Conservation (phyloP, 192 early-diverging fungal species). For the Chytriomyces confervae region DNA sequence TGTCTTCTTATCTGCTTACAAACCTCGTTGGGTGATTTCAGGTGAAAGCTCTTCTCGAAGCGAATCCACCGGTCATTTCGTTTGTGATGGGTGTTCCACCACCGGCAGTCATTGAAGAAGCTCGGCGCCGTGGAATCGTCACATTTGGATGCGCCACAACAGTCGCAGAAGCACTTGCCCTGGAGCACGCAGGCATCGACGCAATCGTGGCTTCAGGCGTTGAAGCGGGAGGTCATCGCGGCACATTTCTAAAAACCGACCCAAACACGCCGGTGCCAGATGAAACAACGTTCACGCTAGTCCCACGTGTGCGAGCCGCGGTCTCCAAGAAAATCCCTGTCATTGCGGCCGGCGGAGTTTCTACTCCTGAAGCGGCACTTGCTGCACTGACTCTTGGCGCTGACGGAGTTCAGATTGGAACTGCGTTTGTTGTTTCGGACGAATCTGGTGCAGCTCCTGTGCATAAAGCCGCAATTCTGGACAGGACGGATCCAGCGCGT, state of each 20-base stretch:
- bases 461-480: constrained; percentile 3
- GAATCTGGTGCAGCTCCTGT: constrained; percentile 11
- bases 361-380: constrained; percentile 7
- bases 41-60: constrained; percentile 14
- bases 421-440: constrained; percentile 15
- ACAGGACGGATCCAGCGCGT: not conserved
- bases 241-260: constrained; percentile 4
- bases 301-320: not conserved
- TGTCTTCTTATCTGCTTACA: not conserved
- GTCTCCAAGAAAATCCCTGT: constrained; percentile 8
- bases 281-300: constrained; percentile 21
- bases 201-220: constrained; percentile 24
- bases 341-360: constrained; percentile 14
- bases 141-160: constrained; percentile 9
- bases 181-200: constrained; percentile 14
- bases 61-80: constrained; percentile 11
- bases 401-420: constrained; percentile 14
- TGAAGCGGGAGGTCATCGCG: constrained; percentile 20
- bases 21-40: not conserved
- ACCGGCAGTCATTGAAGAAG: not conserved
- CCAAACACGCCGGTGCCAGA: not conserved
- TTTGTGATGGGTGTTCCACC: constrained; percentile 23
- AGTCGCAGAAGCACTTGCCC: constrained; percentile 12
- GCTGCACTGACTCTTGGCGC: constrained; percentile 12
- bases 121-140: not conserved